These are phyloP conservation scores for Phytophthora fragariae DNA, from an alignment of 352 stramenopile genomes.

Conservation along the genomic window DNA sequence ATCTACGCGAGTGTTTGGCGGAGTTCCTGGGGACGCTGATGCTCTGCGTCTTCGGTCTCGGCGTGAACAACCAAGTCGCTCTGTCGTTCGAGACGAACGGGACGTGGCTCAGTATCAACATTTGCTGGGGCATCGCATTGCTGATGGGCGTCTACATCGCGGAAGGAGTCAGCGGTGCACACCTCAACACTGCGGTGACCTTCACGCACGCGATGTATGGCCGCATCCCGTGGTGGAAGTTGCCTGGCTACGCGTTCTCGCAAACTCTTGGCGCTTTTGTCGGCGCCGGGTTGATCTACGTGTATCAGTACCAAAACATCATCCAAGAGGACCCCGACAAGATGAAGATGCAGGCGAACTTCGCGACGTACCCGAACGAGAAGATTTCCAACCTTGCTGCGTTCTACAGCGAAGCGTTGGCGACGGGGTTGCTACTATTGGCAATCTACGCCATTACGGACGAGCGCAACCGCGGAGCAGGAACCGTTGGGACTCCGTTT, in stretches of 20 bases:
- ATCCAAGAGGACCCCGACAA: conserved; percentile 49
- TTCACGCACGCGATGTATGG: conserved; percentile 58
- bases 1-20: conserved; percentile 58
- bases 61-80: conserved; percentile 62
- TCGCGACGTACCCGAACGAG: conserved; percentile 55
- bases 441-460: conserved; percentile 68
- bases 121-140: conserved; percentile 72
- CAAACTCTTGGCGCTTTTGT: conserved; percentile 55
- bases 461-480: conserved; percentile 50
- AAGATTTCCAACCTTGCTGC: conserved; percentile 52
- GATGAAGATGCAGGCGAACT: conserved; percentile 46
- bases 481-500: conserved; percentile 43
- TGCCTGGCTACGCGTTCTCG: conserved; percentile 45
- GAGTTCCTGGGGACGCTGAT: conserved; percentile 66
- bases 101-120: conserved; percentile 69
- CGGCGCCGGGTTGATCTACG: conserved; percentile 48
- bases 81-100: conserved; percentile 53
- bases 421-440: conserved; percentile 53
- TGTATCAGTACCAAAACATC: conserved; percentile 56
- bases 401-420: conserved; percentile 67
- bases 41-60: conserved; percentile 56
- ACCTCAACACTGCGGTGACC: conserved; percentile 65
- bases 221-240: conserved; percentile 54
- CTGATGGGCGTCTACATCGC: conserved; percentile 58
- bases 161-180: conserved; percentile 54